Percentiles rank a stretch among this genome's conserved stretches.
These are phyloP conservation scores for Guadua angustifolia DNA, from an alignment of 176 grass and related monocot genomes.

Conservation along the genomic window DNA sequence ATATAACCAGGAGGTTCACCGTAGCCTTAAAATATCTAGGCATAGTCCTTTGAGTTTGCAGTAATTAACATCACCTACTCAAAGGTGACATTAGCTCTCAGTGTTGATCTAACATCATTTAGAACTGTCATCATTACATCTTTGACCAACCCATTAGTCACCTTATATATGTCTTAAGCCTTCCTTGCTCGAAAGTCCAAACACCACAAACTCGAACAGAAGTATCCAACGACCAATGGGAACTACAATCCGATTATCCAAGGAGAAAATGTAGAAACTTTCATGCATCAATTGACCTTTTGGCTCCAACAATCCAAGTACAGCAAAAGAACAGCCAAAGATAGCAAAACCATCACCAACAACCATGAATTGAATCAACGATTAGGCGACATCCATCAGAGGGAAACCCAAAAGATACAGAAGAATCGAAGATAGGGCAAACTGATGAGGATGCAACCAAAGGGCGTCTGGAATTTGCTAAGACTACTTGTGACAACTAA, in stretches of 20 bases:
- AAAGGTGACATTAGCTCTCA: background rate
- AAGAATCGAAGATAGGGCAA: background rate
- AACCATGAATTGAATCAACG: background rate
- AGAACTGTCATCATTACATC: background rate
- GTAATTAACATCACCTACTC: background rate
- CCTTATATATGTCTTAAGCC: background rate
- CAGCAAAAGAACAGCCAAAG: slow-evolving; percentile 2
- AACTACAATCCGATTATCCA: background rate
- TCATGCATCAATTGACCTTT: background rate
- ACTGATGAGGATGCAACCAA: background rate
- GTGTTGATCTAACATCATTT: background rate
- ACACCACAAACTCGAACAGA: background rate
- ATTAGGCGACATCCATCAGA: background rate
- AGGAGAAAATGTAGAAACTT: slow-evolving; percentile 32
- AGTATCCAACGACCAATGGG: slow-evolving; percentile 32
- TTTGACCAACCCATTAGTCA: background rate
- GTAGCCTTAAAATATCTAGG: background rate
- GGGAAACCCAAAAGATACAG: background rate
- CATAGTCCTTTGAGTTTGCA: background rate
- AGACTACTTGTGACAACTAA: background rate
- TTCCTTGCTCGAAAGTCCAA: background rate
- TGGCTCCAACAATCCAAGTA: slow-evolving; percentile 15
- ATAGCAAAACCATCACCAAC: slow-evolving; percentile 19
- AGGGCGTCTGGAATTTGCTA: background rate
- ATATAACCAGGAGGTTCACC: background rate